These are phyloP conservation scores for Pseudoscleropodium purum DNA, from an alignment of 225 moss, liverwort and hornwort genomes.

Conservation along the genomic window DNA sequence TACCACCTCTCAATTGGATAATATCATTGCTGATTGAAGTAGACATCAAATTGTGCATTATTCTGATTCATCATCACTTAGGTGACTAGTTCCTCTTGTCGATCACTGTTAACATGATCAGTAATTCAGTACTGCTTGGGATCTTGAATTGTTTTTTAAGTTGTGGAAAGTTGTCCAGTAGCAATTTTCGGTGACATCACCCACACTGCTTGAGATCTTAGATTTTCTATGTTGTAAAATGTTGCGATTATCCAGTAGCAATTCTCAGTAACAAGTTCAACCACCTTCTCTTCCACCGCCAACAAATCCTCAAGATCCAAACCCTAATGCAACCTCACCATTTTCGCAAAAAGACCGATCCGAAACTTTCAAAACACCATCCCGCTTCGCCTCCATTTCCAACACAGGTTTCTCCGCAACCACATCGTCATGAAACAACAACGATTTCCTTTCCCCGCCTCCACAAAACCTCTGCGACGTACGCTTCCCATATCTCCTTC, in stretches of 20 bases:
- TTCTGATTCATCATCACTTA: background rate
- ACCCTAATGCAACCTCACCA: background rate
- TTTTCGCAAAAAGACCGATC: conserved; percentile 1
- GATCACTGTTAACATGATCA: background rate
- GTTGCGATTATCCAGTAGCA: background rate
- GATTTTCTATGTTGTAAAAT: background rate
- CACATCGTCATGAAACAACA: background rate
- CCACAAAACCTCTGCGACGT: background rate
- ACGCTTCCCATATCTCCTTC: background rate
- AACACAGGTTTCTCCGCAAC: background rate
- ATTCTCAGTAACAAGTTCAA: background rate
- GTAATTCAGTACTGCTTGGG: background rate
- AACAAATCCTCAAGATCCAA: background rate
- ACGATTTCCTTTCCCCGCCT: background rate
- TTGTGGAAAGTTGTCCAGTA: background rate
- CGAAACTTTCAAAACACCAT: conserved; percentile 26
- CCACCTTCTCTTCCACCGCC: background rate
- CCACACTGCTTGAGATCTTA: too few relatives aligned
- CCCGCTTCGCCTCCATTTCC: background rate
- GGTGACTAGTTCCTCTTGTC: background rate
- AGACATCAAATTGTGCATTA: background rate
- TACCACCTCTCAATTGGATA: background rate
- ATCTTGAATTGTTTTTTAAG: background rate
- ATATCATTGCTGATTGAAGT: background rate
- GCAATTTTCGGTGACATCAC: background rate